A percentile compares a stretch with the other conserved stretches of the same genome.
phyloP scores from a whole-genome alignment of 2,329 filamentous ascomycete genomes.

The Aspergillus tanneri region DNA sequence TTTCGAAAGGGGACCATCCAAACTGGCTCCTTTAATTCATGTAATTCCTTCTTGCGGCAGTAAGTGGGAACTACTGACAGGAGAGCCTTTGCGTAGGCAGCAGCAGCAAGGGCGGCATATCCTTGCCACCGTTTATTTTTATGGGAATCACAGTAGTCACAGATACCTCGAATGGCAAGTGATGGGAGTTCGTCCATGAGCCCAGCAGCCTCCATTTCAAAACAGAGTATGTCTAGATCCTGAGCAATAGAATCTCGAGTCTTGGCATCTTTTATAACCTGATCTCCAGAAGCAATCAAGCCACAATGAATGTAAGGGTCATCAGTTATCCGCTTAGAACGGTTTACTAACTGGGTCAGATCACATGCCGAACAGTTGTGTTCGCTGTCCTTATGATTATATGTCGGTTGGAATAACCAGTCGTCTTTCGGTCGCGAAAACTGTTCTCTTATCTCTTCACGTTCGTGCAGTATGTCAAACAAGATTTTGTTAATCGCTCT shows the following conservation, averaged over 20 bases:
- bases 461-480: neutral
- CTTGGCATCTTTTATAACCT: slow-evolving; percentile 9
- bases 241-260: slow-evolving; percentile 4
- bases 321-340: neutral
- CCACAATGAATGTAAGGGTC: slow-evolving; percentile 7
- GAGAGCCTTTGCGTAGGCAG: too few relatives aligned
- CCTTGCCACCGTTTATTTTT: too few relatives aligned
- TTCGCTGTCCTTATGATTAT: slow-evolving; percentile 7
- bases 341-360: slow-evolving; percentile 12
- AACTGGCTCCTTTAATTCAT: too few relatives aligned
- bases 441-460: neutral
- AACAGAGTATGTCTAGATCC: too few relatives aligned
- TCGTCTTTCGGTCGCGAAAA: slow-evolving; percentile 15
- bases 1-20: too few relatives aligned
- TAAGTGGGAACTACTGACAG: too few relatives aligned
- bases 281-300: slow-evolving; percentile 7
- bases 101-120: too few relatives aligned
- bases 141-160: too few relatives aligned
- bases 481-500: neutral
- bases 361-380: slow-evolving; percentile 18
- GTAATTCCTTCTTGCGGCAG: too few relatives aligned
- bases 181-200: too few relatives aligned
- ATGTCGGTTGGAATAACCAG: slow-evolving; percentile 11
- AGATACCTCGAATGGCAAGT: too few relatives aligned
- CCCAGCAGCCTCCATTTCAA: too few relatives aligned